Evolutionary conservation across 1,139 yeast species (phyloP).

Genomic region (Yamadazyma diddensiae): DNA sequence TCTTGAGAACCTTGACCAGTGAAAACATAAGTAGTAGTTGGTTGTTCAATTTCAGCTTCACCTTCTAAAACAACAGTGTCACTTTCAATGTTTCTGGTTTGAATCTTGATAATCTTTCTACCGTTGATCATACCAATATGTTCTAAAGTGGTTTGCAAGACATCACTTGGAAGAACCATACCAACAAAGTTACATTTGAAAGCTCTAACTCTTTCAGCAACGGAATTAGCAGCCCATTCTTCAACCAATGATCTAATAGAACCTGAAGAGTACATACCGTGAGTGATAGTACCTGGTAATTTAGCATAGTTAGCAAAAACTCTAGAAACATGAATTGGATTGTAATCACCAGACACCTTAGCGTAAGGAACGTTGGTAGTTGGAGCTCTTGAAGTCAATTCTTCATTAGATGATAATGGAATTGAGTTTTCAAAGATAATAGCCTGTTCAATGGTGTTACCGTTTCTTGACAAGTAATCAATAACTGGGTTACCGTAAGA

Average conservation of each 20-base stretch:
- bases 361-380: conserved; percentile 94
- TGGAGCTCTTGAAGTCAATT: conserved; percentile 71
- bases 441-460: conserved; percentile 93
- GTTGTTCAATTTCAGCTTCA: conserved; percentile 98
- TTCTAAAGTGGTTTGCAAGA: conserved; percentile 81
- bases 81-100: conserved; percentile 79
- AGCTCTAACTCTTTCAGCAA: conserved; percentile 93
- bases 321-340: conserved; percentile 96
- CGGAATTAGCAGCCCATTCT: conserved; percentile 98
- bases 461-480: conserved; percentile 89
- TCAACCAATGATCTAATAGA: conserved; percentile 90
- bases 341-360: conserved; percentile 95
- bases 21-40: conserved; percentile 92
- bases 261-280: conserved; percentile 98
- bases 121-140: conserved; percentile 99
- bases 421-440: conserved; percentile 85
- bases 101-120: conserved; percentile 91
- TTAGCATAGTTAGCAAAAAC: conserved; percentile 91
- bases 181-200: conserved; percentile 89
- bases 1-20: conserved; percentile 99
- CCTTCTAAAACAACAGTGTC: conserved; percentile 78
- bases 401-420: conserved; percentile 80
- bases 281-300: conserved; percentile 96
- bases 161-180: conserved; percentile 96
- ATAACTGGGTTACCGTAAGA: conserved; percentile 97